Base-by-base conservation (phyloP, 768 basidiomycete species). In the Hypsizygus marmoreus region DNA sequence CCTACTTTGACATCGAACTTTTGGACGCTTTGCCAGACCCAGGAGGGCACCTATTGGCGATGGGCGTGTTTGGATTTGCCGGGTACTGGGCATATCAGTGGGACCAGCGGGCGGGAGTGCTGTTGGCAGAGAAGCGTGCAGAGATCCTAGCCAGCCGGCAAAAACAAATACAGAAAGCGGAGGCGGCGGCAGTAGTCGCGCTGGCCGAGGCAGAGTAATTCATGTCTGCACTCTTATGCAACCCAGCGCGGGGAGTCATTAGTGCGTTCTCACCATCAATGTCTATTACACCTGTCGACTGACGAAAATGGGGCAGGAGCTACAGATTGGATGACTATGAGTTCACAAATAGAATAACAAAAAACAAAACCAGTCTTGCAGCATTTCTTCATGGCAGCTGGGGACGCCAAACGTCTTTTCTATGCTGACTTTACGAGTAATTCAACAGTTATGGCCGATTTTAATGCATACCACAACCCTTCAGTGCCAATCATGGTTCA, bases 41-140 rank as follows among this genome's bases (percentile, higher is more conserved):
- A 3, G 76, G 75, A 16, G 89, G 82, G 20, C 90, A 92, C 57
- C 65, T 77, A 35, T 66, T 88, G 51, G 75, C 86, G 23, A 85
- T 87, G 74, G 80, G 63, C 26, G 77, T 71, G 1, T 92, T 89
- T 59, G 88, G 86, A 1, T 82, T 75, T 57, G 73, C 70, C 9
- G 91, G 91, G 29, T 92, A 92, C 71, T 86, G 77, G 77, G 84
- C 79, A 14, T 80, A 86, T 59, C 64, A 66, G 28, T 86, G 84
- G 77, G 87, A 90, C 56, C 53, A 71, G 40, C 73, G 80, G n/a
- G 77, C 85, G 2, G 73, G 64, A 6, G 81, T 76, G 40, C 67
- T 90, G 14, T 67, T 91, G 16, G 76, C 76, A 23, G 71, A 79
- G 65, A 88, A 85, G 66, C 79, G 81, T 38, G 73, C 66, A 16